Percentiles rank a stretch among this genome's conserved stretches.
These are phyloP conservation scores for Pelargonium myrrhifolium DNA, from an alignment of 441 rosid species.

Conservation along the genomic window DNA sequence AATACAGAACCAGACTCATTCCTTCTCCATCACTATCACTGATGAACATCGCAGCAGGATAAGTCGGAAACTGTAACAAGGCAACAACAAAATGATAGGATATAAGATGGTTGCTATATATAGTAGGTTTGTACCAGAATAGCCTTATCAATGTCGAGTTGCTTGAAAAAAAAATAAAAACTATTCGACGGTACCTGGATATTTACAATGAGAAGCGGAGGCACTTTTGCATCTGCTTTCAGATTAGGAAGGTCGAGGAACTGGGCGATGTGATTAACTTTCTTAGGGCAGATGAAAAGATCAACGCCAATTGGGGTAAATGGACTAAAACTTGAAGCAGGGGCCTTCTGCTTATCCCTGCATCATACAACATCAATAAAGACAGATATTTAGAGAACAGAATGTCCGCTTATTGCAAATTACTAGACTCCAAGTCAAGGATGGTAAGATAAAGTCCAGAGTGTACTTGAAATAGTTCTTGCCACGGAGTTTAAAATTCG, in stretches of 20 bases:
- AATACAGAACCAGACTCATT: constrained; percentile 82
- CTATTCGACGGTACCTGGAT: constrained; percentile 52
- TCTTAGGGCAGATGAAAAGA: constrained; percentile 60
- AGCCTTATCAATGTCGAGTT: too few relatives aligned
- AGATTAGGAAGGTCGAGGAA: constrained; percentile 74
- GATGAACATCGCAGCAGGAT: constrained; percentile 85
- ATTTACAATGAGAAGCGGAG: constrained; percentile 76
- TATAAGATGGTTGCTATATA: too few relatives aligned
- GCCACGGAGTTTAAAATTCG: constrained; percentile 77
- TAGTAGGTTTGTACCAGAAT: too few relatives aligned
- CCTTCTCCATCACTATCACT: constrained; percentile 91
- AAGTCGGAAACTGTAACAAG: constrained; percentile 68
- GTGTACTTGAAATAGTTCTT: constrained; percentile 72
- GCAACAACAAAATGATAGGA: constrained; percentile 11
- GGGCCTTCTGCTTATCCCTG: constrained; percentile 74
- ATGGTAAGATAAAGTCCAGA: constrained; percentile 6
- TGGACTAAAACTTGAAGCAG: constrained; percentile 54
- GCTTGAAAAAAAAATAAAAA: neutral
- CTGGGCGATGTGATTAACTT: constrained; percentile 83
- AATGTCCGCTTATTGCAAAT: constrained; percentile 10
- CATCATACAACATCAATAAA: constrained; percentile 23
- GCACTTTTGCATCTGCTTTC: constrained; percentile 51
- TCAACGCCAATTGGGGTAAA: constrained; percentile 75
- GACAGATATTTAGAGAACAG: neutral
- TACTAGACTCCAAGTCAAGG: constrained; percentile 4